These are phyloP conservation scores for Mangifera indica DNA, from an alignment of 345 rosid genomes.

Conservation along the genomic window DNA sequence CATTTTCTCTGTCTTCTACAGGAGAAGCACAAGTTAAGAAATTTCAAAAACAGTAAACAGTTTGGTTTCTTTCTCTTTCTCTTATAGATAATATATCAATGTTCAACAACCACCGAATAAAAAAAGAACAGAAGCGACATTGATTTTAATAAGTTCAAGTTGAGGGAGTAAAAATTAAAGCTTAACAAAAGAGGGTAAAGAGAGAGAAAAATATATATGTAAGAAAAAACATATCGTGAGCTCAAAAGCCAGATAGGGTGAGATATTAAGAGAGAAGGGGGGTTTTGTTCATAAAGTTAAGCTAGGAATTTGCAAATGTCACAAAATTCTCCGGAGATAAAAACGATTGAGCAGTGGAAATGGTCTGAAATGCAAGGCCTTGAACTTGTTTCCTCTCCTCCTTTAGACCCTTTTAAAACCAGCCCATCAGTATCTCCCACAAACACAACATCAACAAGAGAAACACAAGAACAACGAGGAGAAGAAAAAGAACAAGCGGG, in stretches of 20 bases:
- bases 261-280: conserved; percentile 27
- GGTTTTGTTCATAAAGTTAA: conserved; percentile 41
- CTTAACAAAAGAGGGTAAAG: conserved; percentile 16
- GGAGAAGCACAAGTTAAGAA: conserved; percentile 16
- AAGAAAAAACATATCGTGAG: conserved; percentile 19
- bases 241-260: conserved; percentile 37
- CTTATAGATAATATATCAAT: background rate
- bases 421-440: conserved; percentile 27
- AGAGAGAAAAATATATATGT: background rate
- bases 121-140: background rate
- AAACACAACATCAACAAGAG: conserved; percentile 15
- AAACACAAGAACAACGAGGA: conserved; percentile 17
- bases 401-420: conserved; percentile 30
- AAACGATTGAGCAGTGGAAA: conserved; percentile 82
- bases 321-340: conserved; percentile 65
- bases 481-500: background rate
- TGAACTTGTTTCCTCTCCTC: conserved; percentile 63
- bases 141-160: conserved; percentile 1
- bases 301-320: conserved; percentile 68
- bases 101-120: background rate
- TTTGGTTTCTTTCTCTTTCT: background rate
- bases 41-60: background rate
- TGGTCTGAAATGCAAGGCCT: conserved; percentile 99
- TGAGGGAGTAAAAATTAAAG: conserved; percentile 18
- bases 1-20: conserved; percentile 30